These are phyloP conservation scores for Leishmania martiniquensis DNA, from an alignment of 208 protist species.

Conservation along the genomic window DNA sequence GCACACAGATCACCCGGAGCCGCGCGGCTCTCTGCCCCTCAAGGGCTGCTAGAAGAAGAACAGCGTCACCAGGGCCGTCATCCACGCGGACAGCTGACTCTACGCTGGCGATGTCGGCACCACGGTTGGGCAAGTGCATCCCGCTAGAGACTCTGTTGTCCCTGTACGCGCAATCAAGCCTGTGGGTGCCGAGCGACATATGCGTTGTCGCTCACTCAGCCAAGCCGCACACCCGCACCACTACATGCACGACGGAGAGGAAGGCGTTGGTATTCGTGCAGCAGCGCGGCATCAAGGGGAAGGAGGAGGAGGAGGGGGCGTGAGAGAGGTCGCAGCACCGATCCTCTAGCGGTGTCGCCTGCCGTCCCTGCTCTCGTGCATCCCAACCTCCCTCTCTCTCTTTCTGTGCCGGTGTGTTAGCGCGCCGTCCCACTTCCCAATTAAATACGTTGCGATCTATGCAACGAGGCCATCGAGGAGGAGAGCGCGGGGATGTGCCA, in stretches of 20 bases:
- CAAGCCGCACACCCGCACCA: conserved; percentile 58
- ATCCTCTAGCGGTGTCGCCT: too few relatives aligned
- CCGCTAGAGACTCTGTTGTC: conserved; percentile 80
- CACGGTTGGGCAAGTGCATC: conserved; percentile 88
- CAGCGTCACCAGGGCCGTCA: conserved; percentile 66
- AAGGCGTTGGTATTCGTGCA: conserved; percentile 61
- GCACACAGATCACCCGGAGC: conserved; percentile 76
- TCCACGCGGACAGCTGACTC: conserved; percentile 84
- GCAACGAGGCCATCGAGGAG: too few relatives aligned
- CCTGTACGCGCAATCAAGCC: conserved; percentile 55
- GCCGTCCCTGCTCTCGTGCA: too few relatives aligned
- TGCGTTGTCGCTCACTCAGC: conserved; percentile 70
- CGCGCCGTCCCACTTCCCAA: too few relatives aligned
- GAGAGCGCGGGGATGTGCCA: too few relatives aligned
- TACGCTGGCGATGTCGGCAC: conserved; percentile 91
- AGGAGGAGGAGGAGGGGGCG: too few relatives aligned
- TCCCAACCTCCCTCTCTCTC: too few relatives aligned
- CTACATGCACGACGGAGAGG: conserved; percentile 55
- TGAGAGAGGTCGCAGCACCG: too few relatives aligned
- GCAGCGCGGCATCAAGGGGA: conserved; percentile 39
- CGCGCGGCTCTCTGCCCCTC: conserved; percentile 71
- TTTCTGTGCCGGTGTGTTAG: too few relatives aligned
- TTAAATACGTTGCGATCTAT: too few relatives aligned
- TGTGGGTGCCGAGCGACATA: conserved; percentile 62
- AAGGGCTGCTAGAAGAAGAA: conserved; percentile 92